Evolutionary conservation across 2,329 filamentous ascomycete species (phyloP).

Genomic region (Colletotrichum australisinense): DNA sequence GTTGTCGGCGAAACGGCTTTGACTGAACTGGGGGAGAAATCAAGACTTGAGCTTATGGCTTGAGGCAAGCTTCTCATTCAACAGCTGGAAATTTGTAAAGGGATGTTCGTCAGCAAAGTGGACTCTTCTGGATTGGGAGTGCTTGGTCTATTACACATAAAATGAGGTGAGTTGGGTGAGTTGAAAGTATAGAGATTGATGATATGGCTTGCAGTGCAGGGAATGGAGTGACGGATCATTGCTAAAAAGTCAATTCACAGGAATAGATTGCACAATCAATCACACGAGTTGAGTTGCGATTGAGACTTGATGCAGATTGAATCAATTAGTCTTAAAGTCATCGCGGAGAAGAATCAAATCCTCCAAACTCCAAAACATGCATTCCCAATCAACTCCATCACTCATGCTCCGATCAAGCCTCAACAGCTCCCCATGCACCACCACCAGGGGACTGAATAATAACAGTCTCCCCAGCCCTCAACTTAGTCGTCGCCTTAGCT

Average conservation of each 20-base stretch:
- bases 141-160: background rate
- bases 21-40: too few species aligned
- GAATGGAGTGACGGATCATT: background rate
- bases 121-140: background rate
- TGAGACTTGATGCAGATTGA: background rate
- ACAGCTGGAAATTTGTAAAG: too few species aligned
- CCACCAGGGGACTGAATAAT: slow-evolving; percentile 36
- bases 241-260: background rate
- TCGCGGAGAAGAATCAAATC: background rate
- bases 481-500: slow-evolving; percentile 35
- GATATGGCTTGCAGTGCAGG: too few species aligned
- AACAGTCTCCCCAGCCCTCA: slow-evolving; percentile 29
- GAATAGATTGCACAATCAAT: background rate
- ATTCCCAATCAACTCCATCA: background rate
- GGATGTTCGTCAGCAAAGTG: background rate
- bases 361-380: background rate
- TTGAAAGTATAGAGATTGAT: background rate
- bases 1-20: too few species aligned
- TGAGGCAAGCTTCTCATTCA: too few species aligned
- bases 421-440: slow-evolving; percentile 29
- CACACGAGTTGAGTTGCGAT: background rate
- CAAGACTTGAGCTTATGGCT: too few species aligned
- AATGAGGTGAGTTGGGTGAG: background rate
- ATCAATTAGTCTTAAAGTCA: background rate
- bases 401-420: background rate